These are phyloP conservation scores for Spergularia bocconei DNA, from an alignment of 148 eudicot species.

Conservation along the genomic window DNA sequence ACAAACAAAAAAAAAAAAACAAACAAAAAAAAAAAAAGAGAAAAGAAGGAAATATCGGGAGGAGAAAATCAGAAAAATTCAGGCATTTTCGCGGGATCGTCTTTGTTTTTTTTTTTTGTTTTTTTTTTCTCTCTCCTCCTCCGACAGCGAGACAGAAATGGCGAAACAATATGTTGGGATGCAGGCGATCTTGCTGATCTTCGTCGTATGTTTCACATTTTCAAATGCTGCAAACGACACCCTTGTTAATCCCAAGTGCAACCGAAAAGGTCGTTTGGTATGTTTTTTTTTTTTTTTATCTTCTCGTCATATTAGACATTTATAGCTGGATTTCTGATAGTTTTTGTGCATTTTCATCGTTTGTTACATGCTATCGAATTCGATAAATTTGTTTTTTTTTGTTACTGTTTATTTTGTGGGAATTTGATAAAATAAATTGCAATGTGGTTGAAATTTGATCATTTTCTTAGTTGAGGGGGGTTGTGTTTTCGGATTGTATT, in stretches of 20 bases:
- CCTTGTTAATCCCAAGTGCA: conserved; percentile 13
- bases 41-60: not conserved
- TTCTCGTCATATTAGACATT: not conserved
- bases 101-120: too few species aligned
- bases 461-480: not conserved
- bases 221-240: not conserved
- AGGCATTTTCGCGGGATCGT: not conserved
- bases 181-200: not conserved
- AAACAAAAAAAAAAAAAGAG: not conserved
- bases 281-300: not conserved
- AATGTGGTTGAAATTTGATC: not conserved
- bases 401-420: not conserved
- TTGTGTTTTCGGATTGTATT: not conserved
- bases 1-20: too few species aligned
- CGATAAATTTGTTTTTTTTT: too few species aligned
- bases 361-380: not conserved
- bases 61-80: not conserved
- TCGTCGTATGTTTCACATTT: not conserved
- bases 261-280: conserved; percentile 16
- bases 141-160: not conserved
- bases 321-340: not conserved
- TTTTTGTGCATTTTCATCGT: not conserved
- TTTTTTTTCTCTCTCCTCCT: not conserved
- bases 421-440: not conserved
- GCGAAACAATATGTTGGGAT: not conserved